Evolutionary conservation across 805 yeast species (phyloP).

Genomic region (Schwanniomyces sp.): DNA sequence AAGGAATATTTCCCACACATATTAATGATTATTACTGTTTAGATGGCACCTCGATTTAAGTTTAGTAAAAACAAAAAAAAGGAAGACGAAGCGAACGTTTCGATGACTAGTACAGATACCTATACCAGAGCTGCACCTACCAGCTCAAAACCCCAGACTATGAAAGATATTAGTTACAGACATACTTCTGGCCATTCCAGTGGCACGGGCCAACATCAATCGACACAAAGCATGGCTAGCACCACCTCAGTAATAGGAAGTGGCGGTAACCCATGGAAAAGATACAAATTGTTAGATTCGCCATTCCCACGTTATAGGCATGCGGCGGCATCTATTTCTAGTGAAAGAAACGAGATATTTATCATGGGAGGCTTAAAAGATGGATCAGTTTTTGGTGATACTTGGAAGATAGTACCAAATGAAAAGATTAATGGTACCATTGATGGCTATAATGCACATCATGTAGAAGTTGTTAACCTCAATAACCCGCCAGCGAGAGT

Average conservation of each 20-base stretch:
- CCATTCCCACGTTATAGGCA: constrained; percentile 97
- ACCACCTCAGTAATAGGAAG: not conserved
- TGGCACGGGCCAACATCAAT: not conserved
- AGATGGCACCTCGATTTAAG: constrained; percentile 55
- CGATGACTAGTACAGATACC: constrained; percentile 7
- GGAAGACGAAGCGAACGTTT: constrained; percentile 7
- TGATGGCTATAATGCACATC: constrained; percentile 28
- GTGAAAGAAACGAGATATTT: constrained; percentile 78
- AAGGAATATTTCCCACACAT: not conserved
- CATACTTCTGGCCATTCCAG: not conserved
- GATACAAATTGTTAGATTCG: constrained; percentile 62
- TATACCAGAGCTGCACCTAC: not conserved
- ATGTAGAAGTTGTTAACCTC: constrained; percentile 54
- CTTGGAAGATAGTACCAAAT: constrained; percentile 79
- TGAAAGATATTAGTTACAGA: not conserved
- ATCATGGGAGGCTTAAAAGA: constrained; percentile 96
- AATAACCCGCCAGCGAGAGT: constrained; percentile 94
- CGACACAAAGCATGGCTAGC: constrained; percentile 7
- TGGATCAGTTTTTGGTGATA: constrained; percentile 89
- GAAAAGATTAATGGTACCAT: constrained; percentile 21
- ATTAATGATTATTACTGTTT: not conserved
- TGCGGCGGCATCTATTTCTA: constrained; percentile 74
- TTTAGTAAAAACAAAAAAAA: constrained; percentile 50
- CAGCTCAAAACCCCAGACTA: not conserved
- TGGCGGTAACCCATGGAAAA: constrained; percentile 60